phyloP scores from a whole-genome alignment of 805 yeast species.

The Metschnikowia chrysomelidarum region DNA sequence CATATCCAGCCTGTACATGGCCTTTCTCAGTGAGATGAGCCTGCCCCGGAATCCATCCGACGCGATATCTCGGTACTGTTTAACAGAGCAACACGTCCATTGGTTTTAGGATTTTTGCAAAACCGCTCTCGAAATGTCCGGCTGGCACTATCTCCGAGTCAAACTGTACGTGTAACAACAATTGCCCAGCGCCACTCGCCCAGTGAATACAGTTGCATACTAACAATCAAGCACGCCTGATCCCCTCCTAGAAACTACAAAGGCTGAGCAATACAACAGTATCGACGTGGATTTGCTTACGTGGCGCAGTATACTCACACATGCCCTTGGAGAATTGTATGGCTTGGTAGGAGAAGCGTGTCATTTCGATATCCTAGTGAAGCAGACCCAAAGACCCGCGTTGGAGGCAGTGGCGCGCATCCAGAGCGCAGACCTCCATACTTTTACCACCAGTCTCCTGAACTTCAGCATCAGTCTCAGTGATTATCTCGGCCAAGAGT shows the following conservation, averaged over 20 bases:
- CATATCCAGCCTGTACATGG: too few species aligned
- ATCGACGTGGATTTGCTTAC: constrained; percentile 28
- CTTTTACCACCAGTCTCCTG: constrained; percentile 31
- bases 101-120: too few species aligned
- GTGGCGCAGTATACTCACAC: constrained; percentile 30
- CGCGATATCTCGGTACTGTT: too few species aligned
- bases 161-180: constrained; percentile 23
- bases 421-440: constrained; percentile 27
- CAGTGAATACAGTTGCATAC: constrained; percentile 6
- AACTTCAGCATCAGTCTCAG: constrained; percentile 30
- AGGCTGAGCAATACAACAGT: constrained; percentile 13
- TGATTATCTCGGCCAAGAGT: constrained; percentile 23
- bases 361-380: constrained; percentile 28
- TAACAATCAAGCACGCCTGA: constrained; percentile 15
- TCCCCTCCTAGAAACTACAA: constrained; percentile 14
- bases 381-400: constrained; percentile 15
- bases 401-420: constrained; percentile 25
- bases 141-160: constrained; percentile 26
- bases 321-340: constrained; percentile 26
- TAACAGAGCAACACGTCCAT: too few species aligned
- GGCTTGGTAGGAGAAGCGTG: constrained; percentile 36
- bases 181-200: background rate
- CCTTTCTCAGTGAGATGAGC: too few species aligned
- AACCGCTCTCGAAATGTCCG: constrained; percentile 12
- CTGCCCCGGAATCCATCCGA: too few species aligned